A percentile compares a stretch with the other conserved stretches of the same genome.
phyloP scores from a whole-genome alignment of 345 rosid genomes.

The Arabis hirsuta region DNA sequence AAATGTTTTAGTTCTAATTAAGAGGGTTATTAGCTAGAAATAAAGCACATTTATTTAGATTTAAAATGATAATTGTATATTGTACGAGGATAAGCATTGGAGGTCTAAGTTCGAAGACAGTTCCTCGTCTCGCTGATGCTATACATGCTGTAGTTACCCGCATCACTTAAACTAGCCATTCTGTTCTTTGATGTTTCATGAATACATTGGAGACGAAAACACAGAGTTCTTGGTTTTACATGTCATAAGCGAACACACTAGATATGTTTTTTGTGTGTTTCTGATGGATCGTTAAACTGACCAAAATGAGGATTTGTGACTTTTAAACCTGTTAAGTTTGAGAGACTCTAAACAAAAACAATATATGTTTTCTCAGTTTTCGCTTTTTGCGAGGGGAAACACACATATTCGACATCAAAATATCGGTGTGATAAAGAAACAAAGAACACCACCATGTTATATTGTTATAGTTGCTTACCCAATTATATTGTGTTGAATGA shows the following conservation, averaged over 20 bases:
- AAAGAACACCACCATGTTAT: no score
- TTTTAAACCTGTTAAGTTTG: background rate
- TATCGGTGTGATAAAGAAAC: no score
- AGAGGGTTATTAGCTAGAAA: background rate
- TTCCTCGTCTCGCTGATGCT: slow-evolving; percentile 65
- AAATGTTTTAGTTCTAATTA: background rate
- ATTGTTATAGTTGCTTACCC: no score
- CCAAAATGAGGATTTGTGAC: background rate
- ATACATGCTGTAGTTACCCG: slow-evolving; percentile 60
- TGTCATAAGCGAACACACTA: background rate
- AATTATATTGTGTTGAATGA: no score
- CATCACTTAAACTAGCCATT: slow-evolving; percentile 13
- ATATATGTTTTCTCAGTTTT: no score
- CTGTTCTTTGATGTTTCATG: background rate
- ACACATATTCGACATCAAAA: no score
- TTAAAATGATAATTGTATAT: slow-evolving; percentile 1
- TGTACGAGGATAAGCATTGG: slow-evolving; percentile 76
- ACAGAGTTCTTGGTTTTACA: background rate
- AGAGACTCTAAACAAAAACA: background rate
- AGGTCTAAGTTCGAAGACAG: slow-evolving; percentile 56
- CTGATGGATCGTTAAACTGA: background rate
- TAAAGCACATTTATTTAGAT: background rate
- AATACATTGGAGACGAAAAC: background rate
- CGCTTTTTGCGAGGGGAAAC: no score
- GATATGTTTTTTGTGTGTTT: background rate